These are phyloP conservation scores for Xylaria multiplex DNA, from an alignment of 2,329 filamentous ascomycete genomes.

Conservation along the genomic window DNA sequence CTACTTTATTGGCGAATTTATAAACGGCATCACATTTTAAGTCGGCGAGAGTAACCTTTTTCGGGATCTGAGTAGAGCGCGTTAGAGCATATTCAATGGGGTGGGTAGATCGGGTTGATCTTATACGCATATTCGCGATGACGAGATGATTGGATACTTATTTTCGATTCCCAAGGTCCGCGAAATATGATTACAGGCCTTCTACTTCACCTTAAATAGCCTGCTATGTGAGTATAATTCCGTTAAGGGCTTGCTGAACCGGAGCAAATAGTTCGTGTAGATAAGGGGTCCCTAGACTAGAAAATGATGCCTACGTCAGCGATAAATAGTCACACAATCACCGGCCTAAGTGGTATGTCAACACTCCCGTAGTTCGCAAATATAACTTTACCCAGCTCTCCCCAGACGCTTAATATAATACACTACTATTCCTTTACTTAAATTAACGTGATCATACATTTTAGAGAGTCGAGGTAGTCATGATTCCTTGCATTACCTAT, in stretches of 20 bases:
- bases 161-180: slow-evolving; percentile 58
- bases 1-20: slow-evolving; percentile 69
- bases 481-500: neutral
- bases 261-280: slow-evolving; percentile 56
- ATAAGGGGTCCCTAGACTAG: slow-evolving; percentile 52
- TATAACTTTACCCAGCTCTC: neutral
- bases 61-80: no score
- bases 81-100: slow-evolving; percentile 43
- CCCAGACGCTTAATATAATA: neutral
- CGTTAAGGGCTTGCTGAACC: slow-evolving; percentile 63
- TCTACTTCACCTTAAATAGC: slow-evolving; percentile 73
- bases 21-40: slow-evolving; percentile 65
- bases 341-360: neutral
- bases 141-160: slow-evolving; percentile 68
- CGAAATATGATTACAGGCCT: slow-evolving; percentile 65
- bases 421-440: neutral
- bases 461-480: neutral
- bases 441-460: neutral
- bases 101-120: slow-evolving; percentile 59
- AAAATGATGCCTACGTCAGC: neutral
- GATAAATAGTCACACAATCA: neutral
- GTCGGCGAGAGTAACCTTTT: slow-evolving; percentile 68
- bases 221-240: slow-evolving; percentile 64
- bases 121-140: slow-evolving; percentile 54
- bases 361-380: neutral